Conservation (phyloP, 257 asterid genomes). For the Asclepias syriaca region DNA sequence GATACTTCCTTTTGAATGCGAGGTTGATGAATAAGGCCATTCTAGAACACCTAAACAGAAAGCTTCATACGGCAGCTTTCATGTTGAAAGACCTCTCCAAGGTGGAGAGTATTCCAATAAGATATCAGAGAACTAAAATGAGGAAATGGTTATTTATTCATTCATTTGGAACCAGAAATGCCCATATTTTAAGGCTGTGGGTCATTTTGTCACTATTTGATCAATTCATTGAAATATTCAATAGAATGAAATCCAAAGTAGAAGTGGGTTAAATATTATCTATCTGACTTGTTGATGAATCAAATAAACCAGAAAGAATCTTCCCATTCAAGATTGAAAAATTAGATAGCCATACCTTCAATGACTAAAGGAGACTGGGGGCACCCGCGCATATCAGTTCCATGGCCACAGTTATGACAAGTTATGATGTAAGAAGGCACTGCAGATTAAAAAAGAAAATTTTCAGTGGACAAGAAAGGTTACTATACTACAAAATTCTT, state of each 20-base stretch:
- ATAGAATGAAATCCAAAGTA: too few species aligned
- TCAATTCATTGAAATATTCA: neutral
- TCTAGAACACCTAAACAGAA: too few species aligned
- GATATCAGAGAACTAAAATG: too few species aligned
- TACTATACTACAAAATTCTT: neutral
- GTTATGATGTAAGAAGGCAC: conserved; percentile 84
- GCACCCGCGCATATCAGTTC: conserved; percentile 92
- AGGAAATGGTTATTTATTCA: neutral
- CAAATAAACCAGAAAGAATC: neutral
- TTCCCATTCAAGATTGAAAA: neutral
- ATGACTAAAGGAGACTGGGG: conserved; percentile 82
- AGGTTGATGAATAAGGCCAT: too few species aligned
- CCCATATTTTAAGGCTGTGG: neutral
- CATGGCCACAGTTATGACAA: conserved; percentile 96
- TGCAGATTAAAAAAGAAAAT: conserved; percentile 26
- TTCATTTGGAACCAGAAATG: neutral
- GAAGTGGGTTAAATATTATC: too few species aligned
- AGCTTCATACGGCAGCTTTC: too few species aligned
- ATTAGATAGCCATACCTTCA: conserved; percentile 48
- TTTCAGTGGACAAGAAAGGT: conserved; percentile 15
- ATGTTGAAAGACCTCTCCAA: too few species aligned
- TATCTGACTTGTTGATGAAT: conserved; percentile 1
- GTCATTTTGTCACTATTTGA: too few species aligned
- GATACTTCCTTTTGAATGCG: neutral
- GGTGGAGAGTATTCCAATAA: too few species aligned